Base-by-base conservation (phyloP, 2,329 filamentous ascomycete species). In the Stemphylium beticola region DNA sequence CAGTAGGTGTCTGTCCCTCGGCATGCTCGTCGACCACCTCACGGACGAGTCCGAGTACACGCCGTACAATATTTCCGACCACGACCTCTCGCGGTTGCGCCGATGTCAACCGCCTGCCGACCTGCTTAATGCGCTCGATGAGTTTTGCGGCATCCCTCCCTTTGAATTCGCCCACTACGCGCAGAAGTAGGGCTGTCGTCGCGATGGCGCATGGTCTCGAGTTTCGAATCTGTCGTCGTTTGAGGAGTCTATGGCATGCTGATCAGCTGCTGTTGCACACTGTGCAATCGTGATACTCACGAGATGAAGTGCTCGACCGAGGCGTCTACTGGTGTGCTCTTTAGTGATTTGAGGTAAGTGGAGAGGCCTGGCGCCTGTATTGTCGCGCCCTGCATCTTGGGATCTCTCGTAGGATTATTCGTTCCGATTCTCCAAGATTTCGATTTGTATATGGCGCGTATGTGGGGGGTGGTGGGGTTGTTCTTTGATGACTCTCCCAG, bases 1-100 rank as follows among this genome's bases (percentile, higher is more conserved):
- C 72, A 65, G 77, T 75, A 44, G 76, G 77, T 53, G 87, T 79
- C 36, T 83, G 84, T 43, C 78, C 87, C 56, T 90, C 90, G 53
- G 88, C 81, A 64, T 92, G 89, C 67, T 96, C 91, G 65, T 91
- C 88, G 34, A 91, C 90, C 69, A 98, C 93, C 70, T 97, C 93
- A 46, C 95, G 87, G 61, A 99, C 95, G 60, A 99, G 83, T 38
- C 92, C 91, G 33, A 99, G 81, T 2, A 98, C 90, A 58, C 95
- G 87, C 57, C 93, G 87, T 41, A 97, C 91, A 64, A 99, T 93
- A 71, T 99, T 99, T 47, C 92, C 93, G 39, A 97, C 92, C 4
- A 92, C 91, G 65, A 96, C 88, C 78, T 98, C 95, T 57, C 89
- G 86, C 14, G 93, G 93, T 68, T 96, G 92, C 7, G 95, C 93